These are phyloP conservation scores for Alternaria burnsii DNA, from an alignment of 2,329 filamentous ascomycete species.

Conservation along the genomic window DNA sequence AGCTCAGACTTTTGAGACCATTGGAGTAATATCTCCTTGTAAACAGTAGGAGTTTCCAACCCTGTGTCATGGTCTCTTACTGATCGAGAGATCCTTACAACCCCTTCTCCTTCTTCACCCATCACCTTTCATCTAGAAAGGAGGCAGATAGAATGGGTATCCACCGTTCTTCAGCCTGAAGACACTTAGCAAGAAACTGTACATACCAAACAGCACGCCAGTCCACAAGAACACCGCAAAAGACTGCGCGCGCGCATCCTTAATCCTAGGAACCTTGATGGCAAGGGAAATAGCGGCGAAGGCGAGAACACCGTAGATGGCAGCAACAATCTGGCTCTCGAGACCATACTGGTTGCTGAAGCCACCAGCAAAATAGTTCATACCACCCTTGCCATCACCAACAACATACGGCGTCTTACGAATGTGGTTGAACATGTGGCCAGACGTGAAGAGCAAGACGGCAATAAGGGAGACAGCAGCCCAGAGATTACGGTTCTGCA, in stretches of 20 bases:
- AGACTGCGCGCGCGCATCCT: slow-evolving; percentile 78
- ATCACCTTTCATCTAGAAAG: slow-evolving; percentile 66
- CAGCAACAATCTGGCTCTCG: slow-evolving; percentile 94
- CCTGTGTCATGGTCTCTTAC: not conserved
- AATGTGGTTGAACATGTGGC: slow-evolving; percentile 99
- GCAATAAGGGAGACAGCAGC: slow-evolving; percentile 86
- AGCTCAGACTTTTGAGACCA: not conserved
- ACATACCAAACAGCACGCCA: slow-evolving; percentile 78
- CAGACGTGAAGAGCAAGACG: slow-evolving; percentile 91
- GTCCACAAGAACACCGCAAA: slow-evolving; percentile 83
- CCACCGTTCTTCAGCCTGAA: slow-evolving; percentile 95
- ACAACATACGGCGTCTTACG: slow-evolving; percentile 92
- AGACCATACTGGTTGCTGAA: slow-evolving; percentile 95
- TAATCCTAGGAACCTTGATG: slow-evolving; percentile 89
- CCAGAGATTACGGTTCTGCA: slow-evolving; percentile 94
- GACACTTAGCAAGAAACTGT: slow-evolving; percentile 92
- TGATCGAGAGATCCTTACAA: not conserved
- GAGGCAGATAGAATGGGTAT: slow-evolving; percentile 93
- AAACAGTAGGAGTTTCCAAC: fast-evolving
- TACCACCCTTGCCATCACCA: slow-evolving; percentile 82
- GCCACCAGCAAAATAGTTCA: slow-evolving; percentile 88
- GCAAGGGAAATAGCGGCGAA: slow-evolving; percentile 92
- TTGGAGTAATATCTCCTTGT: fast-evolving
- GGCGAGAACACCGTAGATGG: slow-evolving; percentile 82
- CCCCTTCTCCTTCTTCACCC: not conserved